Conservation (phyloP, 2,329 filamentous ascomycete genomes). For the Chrysosporium queenslandicum region DNA sequence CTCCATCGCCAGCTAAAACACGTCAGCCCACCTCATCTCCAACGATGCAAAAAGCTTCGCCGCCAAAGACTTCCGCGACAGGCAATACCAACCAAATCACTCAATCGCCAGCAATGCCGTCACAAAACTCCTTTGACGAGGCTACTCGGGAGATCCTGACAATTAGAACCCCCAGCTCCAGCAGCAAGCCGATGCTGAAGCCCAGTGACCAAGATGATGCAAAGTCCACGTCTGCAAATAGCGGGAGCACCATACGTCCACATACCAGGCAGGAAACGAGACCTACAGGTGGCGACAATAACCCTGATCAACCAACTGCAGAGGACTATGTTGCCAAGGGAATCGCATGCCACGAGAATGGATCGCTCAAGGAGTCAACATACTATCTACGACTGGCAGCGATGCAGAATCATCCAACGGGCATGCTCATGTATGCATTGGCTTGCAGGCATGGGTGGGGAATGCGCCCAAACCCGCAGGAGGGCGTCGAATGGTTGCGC, state of each 20-base stretch:
- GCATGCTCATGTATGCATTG: slow-evolving; percentile 90
- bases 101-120: slow-evolving; percentile 8
- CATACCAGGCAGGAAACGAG: slow-evolving; percentile 24
- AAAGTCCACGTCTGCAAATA: slow-evolving; percentile 46
- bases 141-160: slow-evolving; percentile 4
- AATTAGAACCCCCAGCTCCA: slow-evolving; percentile 3
- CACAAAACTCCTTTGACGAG: slow-evolving; percentile 15
- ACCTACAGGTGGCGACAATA: background rate
- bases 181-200: slow-evolving; percentile 6
- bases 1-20: slow-evolving; percentile 22
- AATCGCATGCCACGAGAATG: slow-evolving; percentile 79
- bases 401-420: slow-evolving; percentile 73
- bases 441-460: slow-evolving; percentile 97
- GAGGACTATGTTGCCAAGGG: slow-evolving; percentile 87
- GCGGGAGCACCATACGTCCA: slow-evolving; percentile 53
- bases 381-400: slow-evolving; percentile 91
- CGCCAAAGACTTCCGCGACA: slow-evolving; percentile 17
- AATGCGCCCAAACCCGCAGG: slow-evolving; percentile 81
- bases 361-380: slow-evolving; percentile 82
- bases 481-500: slow-evolving; percentile 84
- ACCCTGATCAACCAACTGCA: slow-evolving; percentile 32
- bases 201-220: slow-evolving; percentile 33
- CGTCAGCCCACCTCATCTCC: slow-evolving; percentile 20
- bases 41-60: slow-evolving; percentile 24
- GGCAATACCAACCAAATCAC: slow-evolving; percentile 4